Percentiles rank a stretch among this genome's conserved stretches.
These are phyloP conservation scores for Ophiostoma novo-ulmi DNA, from an alignment of 2,329 filamentous ascomycete species.

Conservation along the genomic window DNA sequence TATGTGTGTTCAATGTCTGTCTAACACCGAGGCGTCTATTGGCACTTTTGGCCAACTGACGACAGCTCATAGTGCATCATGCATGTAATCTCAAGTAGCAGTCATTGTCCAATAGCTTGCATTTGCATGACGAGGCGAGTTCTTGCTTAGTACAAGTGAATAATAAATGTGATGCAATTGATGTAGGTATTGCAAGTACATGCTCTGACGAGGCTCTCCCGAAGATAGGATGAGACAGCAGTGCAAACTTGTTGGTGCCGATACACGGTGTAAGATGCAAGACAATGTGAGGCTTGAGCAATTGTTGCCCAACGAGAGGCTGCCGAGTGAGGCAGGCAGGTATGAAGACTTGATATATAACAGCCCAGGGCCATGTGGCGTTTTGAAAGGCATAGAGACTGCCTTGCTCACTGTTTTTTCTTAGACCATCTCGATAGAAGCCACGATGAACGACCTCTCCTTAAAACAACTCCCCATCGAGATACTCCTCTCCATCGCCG, in stretches of 20 bases:
- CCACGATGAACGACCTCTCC: background rate
- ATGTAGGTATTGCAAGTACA: background rate
- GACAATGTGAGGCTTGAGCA: background rate
- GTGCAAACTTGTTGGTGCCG: background rate
- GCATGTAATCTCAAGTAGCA: background rate
- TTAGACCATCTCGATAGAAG: background rate
- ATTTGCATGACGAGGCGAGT: background rate
- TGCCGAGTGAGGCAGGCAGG: background rate
- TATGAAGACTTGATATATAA: background rate
- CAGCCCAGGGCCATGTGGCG: background rate
- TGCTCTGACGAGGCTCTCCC: background rate
- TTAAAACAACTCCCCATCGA: slow-evolving; percentile 19
- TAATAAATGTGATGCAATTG: background rate
- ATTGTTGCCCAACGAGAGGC: slow-evolving; percentile 1
- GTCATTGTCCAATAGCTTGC: background rate
- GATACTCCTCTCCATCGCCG: slow-evolving; percentile 17
- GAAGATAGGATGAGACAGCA: background rate
- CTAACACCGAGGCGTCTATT: background rate
- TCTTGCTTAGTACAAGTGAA: background rate
- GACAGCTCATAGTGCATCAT: slow-evolving; percentile 14
- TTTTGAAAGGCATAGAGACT: background rate
- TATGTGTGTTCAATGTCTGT: background rate
- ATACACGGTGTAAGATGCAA: background rate
- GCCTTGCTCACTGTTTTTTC: background rate
- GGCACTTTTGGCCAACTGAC: background rate